phyloP scores from a whole-genome alignment of 2,329 filamentous ascomycete species.

The Alternaria sp. region DNA sequence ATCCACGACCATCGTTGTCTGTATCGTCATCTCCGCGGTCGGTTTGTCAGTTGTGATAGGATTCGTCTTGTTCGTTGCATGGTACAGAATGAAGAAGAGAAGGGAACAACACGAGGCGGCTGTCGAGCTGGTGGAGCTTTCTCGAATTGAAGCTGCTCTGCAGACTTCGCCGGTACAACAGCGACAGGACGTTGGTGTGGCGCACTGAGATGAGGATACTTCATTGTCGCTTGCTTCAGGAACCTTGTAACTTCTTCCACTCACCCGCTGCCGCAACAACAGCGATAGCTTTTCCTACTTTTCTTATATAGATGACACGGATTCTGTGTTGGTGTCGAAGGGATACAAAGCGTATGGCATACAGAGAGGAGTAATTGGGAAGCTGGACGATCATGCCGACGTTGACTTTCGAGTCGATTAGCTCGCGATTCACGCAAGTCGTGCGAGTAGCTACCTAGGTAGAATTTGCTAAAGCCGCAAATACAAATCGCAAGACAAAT shows the following conservation, averaged over 20 bases:
- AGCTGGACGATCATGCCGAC: background rate
- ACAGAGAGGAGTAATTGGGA: background rate
- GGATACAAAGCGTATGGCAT: background rate
- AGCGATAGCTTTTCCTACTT: background rate
- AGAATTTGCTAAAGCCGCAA: no score
- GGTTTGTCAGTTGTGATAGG: background rate
- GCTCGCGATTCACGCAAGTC: no score
- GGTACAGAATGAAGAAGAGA: slow-evolving; percentile 10
- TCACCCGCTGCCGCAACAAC: background rate
- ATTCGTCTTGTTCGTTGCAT: slow-evolving; percentile 2
- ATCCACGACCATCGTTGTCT: background rate
- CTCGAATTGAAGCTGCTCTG: background rate
- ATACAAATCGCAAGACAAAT: no score
- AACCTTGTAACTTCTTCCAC: background rate
- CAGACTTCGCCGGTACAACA: background rate
- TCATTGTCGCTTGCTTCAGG: background rate
- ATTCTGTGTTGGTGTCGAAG: background rate
- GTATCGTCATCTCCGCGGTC: slow-evolving; percentile 4
- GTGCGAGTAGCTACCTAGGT: no score
- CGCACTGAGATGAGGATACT: background rate
- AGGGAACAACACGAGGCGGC: slow-evolving; percentile 5
- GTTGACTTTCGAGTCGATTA: background rate
- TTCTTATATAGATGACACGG: background rate
- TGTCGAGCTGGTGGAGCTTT: slow-evolving; percentile 4
- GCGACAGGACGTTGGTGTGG: background rate